Conservation (phyloP, 179 eudicot genomes). For the Beta macrorhiza region DNA sequence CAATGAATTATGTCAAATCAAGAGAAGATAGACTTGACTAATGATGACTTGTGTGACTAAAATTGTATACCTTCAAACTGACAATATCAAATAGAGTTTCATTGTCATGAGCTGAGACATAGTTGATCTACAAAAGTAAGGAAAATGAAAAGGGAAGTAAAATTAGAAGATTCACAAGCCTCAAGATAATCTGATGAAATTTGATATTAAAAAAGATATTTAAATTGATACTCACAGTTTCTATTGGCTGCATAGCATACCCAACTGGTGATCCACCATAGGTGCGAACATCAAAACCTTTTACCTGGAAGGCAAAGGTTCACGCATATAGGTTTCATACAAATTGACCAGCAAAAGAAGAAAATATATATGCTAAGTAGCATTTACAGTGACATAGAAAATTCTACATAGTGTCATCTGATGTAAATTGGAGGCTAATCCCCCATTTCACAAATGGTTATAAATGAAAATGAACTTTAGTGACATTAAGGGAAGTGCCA, state of each 20-base stretch:
- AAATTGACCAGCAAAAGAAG: conserved; percentile 5
- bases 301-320: conserved; percentile 53
- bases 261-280: conserved; percentile 73
- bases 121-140: conserved; percentile 59
- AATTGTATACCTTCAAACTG: conserved; percentile 71
- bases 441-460: too few relatives aligned
- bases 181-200: not conserved
- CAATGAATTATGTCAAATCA: conserved; percentile 22
- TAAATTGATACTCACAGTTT: conserved; percentile 59
- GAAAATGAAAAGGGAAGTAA: conserved; percentile 6
- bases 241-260: conserved; percentile 75
- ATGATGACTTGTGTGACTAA: conserved; percentile 7
- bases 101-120: conserved; percentile 98
- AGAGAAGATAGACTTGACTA: conserved; percentile 1
- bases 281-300: conserved; percentile 74
- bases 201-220: not conserved
- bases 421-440: not conserved
- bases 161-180: conserved; percentile 5
- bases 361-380: not conserved
- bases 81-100: conserved; percentile 90
- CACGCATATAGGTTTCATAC: not conserved
- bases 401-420: not conserved
- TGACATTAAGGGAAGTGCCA: too few relatives aligned
- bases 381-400: not conserved
- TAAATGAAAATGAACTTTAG: too few relatives aligned